These are phyloP conservation scores for Crithidia sp. DNA, from an alignment of 208 protist species.

Conservation along the genomic window DNA sequence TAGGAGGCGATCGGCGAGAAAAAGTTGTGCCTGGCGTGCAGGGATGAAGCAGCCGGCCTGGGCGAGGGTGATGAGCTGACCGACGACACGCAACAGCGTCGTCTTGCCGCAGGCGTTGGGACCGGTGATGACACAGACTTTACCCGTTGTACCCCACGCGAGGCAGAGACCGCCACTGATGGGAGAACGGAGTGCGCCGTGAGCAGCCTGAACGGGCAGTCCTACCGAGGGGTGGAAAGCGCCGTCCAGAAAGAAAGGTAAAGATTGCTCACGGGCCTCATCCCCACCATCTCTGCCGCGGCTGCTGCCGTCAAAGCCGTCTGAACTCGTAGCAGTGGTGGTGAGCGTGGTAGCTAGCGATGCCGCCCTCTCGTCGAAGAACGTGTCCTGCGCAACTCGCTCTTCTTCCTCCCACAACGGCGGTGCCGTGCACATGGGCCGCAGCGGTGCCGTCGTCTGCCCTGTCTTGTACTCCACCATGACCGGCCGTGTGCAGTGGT, in stretches of 20 bases:
- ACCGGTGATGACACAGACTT: conserved; percentile 88
- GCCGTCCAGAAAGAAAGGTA: conserved; percentile 9
- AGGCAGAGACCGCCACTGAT: conserved; percentile 13
- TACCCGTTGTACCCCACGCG: conserved; percentile 32
- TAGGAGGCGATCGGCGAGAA: conserved; percentile 71
- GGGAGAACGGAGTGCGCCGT: not conserved
- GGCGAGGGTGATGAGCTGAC: conserved; percentile 88
- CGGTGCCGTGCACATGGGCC: not conserved
- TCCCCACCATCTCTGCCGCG: not conserved
- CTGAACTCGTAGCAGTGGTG: too few species aligned
- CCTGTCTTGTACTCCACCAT: conserved; percentile 30
- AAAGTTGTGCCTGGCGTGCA: conserved; percentile 52
- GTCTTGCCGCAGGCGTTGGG: conserved; percentile 96
- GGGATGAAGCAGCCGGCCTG: conserved; percentile 95
- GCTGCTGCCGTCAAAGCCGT: not conserved
- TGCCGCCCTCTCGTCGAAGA: not conserved
- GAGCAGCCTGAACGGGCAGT: not conserved
- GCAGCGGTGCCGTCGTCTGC: conserved; percentile 22
- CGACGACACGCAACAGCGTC: conserved; percentile 91
- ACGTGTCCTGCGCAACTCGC: too few species aligned
- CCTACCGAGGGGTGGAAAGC: conserved; percentile 27
- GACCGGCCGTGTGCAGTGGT: conserved; percentile 56
- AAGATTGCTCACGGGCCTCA: not conserved
- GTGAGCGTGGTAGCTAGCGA: too few species aligned
- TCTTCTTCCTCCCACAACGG: too few species aligned